Evolutionary conservation across 2,329 filamentous ascomycete genomes (phyloP).

Genomic region (Verticillium klebahnii): DNA sequence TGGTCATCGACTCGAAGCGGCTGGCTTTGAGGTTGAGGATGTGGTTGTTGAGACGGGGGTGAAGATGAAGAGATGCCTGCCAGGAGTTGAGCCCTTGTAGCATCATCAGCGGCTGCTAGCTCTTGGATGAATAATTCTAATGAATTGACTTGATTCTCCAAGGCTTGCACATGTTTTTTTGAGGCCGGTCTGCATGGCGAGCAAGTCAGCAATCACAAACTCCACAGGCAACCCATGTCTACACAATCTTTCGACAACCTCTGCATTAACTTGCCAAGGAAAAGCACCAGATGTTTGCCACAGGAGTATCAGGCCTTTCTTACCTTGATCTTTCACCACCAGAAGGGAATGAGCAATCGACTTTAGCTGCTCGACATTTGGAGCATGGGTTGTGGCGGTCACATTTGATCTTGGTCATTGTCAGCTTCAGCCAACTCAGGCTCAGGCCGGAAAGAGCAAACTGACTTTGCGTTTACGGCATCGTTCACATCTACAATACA

Average conservation of each 20-base stretch:
- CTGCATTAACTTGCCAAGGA: no score
- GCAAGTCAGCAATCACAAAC: no score
- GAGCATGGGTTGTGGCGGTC: constrained; percentile 46
- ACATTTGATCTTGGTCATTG: constrained; percentile 41
- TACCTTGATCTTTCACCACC: constrained; percentile 38
- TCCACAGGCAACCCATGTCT: no score
- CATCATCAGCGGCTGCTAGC: constrained; percentile 32
- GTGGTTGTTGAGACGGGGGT: neutral
- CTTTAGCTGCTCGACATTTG: constrained; percentile 38
- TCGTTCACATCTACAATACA: constrained; percentile 31
- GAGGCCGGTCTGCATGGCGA: constrained; percentile 31
- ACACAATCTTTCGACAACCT: no score
- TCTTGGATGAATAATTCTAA: constrained; percentile 40
- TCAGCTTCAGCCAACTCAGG: constrained; percentile 18
- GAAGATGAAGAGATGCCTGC: constrained; percentile 16
- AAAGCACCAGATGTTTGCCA: no score
- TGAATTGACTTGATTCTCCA: constrained; percentile 41
- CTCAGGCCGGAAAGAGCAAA: neutral
- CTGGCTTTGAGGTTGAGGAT: neutral
- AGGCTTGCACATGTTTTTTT: constrained; percentile 40
- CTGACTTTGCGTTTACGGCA: constrained; percentile 38
- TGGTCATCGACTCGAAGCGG: neutral
- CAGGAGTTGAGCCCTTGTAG: constrained; percentile 32
- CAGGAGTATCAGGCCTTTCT: no score
- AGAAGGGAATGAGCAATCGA: constrained; percentile 33